Base-by-base conservation (phyloP, 2,329 filamentous ascomycete genomes). In the Cordyceps farinosa region DNA sequence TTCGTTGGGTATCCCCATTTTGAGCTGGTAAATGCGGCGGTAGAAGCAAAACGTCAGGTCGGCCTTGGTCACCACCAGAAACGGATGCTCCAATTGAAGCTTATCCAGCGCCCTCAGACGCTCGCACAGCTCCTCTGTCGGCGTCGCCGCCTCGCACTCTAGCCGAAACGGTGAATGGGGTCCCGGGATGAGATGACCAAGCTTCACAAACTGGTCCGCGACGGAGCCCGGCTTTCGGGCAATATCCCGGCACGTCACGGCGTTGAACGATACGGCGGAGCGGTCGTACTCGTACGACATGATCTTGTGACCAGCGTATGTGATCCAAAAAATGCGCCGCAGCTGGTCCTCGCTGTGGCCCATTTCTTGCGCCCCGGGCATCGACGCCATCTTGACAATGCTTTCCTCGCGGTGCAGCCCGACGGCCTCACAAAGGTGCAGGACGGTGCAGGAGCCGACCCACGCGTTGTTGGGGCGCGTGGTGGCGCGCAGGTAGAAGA, bases 41-140 rank as follows among this genome's bases (percentile, higher is more conserved):
- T 69, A 69, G 60, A 69, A 67, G 65, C 67, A 69, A 53, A 69
- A 69, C n/a, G 62, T 52, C 3, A 69, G 45, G 17, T 69, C 68
- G 2, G 68, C 67, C 51, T 67, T 68, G 2, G 68, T 69, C 60
- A 67, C 51, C 7, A 67, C 57, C 15, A 69, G 52, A 52, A 69
- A 69, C 15, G 66, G 65, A 61, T 69, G 66, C 7, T 51, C 51
- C 4, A 57, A 40, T 10, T 57, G 47, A 30, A 66, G 53, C 52
- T 65, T 57, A 8, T 65, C 54, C 13, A 69, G 56, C 5, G 64
- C 63, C 30, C 60, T 65, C 15, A 68, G 48, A 48, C 65, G 67
- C 61, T 66, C 64, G 50, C 65, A 65, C 38, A 69, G 54, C 51
- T 70, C 67, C 2, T 67, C 63, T 32, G 59, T 61, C 30, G 63